These are phyloP conservation scores for Ambrosiella beaveri DNA, from an alignment of 2,329 filamentous ascomycete genomes.

Conservation along the genomic window DNA sequence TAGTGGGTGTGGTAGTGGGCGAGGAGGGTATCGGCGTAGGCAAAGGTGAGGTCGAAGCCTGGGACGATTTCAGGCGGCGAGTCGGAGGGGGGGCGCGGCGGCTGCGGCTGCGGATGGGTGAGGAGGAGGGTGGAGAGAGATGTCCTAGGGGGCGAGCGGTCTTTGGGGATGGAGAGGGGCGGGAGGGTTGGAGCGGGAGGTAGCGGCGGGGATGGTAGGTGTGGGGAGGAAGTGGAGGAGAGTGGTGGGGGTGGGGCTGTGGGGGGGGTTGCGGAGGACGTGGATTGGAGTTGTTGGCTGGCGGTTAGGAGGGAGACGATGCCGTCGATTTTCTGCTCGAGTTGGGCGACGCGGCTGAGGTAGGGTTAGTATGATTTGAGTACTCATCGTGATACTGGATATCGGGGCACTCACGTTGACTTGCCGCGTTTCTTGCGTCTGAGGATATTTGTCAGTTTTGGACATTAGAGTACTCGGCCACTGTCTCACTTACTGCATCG, in stretches of 20 bases:
- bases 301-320: conserved; percentile 17
- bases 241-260: background rate
- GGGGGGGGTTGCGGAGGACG: background rate
- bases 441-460: background rate
- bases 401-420: conserved; percentile 19
- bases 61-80: conserved; percentile 19
- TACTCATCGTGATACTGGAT: background rate
- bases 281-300: conserved; percentile 4
- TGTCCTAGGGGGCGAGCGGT: background rate
- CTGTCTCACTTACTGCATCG: conserved; percentile 15
- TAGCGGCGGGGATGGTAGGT: background rate
- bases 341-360: conserved; percentile 21
- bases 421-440: conserved; percentile 21
- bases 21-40: conserved; percentile 20
- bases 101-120: conserved; percentile 18
- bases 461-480: background rate
- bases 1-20: conserved; percentile 21
- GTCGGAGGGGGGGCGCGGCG: background rate
- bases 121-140: conserved; percentile 19
- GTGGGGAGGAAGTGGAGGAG: background rate
- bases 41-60: conserved; percentile 20
- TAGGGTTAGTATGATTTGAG: background rate
- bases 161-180: background rate
- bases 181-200: background rate
- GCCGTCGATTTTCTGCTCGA: conserved; percentile 25